Percentiles rank a stretch among this genome's conserved stretches.
phyloP scores from a whole-genome alignment of 2,329 filamentous ascomycete species.

The Orbilia oligospora region DNA sequence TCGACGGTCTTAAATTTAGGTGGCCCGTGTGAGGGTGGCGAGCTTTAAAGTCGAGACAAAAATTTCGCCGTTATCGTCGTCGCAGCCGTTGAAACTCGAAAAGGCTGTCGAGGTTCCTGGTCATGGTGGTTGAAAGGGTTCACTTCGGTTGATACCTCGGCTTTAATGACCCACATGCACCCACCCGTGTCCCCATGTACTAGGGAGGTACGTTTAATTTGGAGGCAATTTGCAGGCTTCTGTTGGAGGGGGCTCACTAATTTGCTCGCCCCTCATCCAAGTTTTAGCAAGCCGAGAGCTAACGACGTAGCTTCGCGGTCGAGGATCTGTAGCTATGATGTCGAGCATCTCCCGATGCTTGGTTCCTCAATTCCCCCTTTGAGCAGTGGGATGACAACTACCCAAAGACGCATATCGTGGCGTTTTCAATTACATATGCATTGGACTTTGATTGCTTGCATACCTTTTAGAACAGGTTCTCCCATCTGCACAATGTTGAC shows the following conservation, averaged over 20 bases:
- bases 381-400: not conserved
- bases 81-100: conserved; percentile 27
- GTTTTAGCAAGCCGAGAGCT: conserved; percentile 25
- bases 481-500: conserved; percentile 17
- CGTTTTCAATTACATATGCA: not conserved
- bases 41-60: not conserved
- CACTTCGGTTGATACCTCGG: conserved; percentile 49
- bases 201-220: conserved; percentile 37
- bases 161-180: conserved; percentile 52
- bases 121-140: conserved; percentile 9
- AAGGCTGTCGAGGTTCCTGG: conserved; percentile 11
- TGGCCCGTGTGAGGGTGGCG: conserved; percentile 21
- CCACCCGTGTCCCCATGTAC: conserved; percentile 25
- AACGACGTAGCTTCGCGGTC: not conserved
- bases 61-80: conserved; percentile 29
- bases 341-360: conserved; percentile 1
- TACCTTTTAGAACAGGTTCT: not conserved
- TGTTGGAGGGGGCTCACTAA: conserved; percentile 6
- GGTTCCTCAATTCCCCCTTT: not conserved
- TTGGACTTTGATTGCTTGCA: not conserved
- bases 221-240: conserved; percentile 39
- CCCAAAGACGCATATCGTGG: conserved; percentile 6
- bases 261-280: conserved; percentile 29
- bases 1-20: conserved; percentile 28
- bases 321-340: conserved; percentile 5